phyloP scores from a whole-genome alignment of 1,284 basidiomycete species.

The Tetrapyrgos nigripes region DNA sequence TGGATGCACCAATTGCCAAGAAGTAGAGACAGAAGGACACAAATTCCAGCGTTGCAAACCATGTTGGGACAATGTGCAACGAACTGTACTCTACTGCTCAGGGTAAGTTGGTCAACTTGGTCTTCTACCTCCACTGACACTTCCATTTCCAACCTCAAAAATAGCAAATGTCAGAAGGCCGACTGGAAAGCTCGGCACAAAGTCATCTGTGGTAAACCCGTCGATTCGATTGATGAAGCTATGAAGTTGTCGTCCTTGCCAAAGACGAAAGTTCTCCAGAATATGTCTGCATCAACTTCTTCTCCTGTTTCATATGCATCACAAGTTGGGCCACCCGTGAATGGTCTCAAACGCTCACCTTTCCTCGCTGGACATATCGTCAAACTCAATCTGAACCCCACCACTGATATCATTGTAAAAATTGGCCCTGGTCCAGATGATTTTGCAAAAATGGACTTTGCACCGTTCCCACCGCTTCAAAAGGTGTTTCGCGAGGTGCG shows the following conservation, averaged over 20 bases:
- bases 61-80: slow-evolving; percentile 12
- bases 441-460: not conserved
- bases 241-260: not conserved
- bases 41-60: slow-evolving; percentile 9
- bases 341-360: slow-evolving; percentile 14
- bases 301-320: no score
- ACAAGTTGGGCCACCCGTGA: slow-evolving; percentile 20
- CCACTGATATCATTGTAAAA: slow-evolving; percentile 13
- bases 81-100: slow-evolving; percentile 19
- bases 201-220: slow-evolving; percentile 14
- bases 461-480: slow-evolving; percentile 15
- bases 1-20: slow-evolving; percentile 6
- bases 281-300: not conserved
- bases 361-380: slow-evolving; percentile 9
- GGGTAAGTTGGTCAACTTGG: slow-evolving; percentile 7
- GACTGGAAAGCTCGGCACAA: slow-evolving; percentile 20
- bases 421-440: not conserved
- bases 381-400: slow-evolving; percentile 8
- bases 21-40: slow-evolving; percentile 1
- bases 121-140: not conserved
- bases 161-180: slow-evolving; percentile 16
- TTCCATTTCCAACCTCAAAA: not conserved
- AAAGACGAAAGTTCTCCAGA: no score
- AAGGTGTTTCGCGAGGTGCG: slow-evolving; percentile 13
- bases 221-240: not conserved